Evolutionary conservation across 148 eudicot genomes (phyloP).

Genomic region (Camellia granthamiana): DNA sequence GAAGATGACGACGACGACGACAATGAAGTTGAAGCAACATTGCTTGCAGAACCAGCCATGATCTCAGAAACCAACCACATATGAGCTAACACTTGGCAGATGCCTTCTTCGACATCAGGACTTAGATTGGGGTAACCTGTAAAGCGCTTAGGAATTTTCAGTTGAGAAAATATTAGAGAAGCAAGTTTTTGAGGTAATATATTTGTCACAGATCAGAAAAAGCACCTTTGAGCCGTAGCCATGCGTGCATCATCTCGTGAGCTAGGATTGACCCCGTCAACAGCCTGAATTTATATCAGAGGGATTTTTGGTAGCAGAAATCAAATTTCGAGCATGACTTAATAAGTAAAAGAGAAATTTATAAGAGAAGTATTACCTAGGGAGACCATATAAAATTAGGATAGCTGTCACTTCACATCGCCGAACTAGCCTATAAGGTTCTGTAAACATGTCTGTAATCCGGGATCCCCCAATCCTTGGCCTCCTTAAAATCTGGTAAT

Average conservation of each 20-base stretch:
- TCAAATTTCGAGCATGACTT: not conserved
- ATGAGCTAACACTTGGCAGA: conserved; percentile 92
- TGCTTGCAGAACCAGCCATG: conserved; percentile 56
- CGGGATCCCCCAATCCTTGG: conserved; percentile 75
- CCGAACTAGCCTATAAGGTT: conserved; percentile 71
- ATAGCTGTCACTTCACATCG: conserved; percentile 94
- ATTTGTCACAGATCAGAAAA: not conserved
- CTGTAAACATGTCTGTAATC: conserved; percentile 74
- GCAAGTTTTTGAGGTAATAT: not conserved
- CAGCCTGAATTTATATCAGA: conserved; percentile 40
- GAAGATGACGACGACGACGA: conserved; percentile 38
- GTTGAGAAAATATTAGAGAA: not conserved
- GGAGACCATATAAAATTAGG: conserved; percentile 85
- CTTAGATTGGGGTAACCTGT: conserved; percentile 67
- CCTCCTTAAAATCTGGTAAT: conserved; percentile 63
- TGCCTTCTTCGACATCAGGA: conserved; percentile 93
- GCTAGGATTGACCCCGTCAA: conserved; percentile 97
- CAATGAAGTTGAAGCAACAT: conserved; percentile 34
- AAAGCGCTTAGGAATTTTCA: not conserved
- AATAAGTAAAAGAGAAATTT: not conserved
- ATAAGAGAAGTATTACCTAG: conserved; percentile 45
- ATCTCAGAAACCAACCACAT: conserved; percentile 97
- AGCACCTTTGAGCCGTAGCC: conserved; percentile 86
- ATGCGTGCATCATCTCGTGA: conserved; percentile 99
- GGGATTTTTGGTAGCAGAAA: conserved; percentile 3